Conservation (phyloP, 2,329 filamentous ascomycete genomes). For the Diaporthe aspalathi region DNA sequence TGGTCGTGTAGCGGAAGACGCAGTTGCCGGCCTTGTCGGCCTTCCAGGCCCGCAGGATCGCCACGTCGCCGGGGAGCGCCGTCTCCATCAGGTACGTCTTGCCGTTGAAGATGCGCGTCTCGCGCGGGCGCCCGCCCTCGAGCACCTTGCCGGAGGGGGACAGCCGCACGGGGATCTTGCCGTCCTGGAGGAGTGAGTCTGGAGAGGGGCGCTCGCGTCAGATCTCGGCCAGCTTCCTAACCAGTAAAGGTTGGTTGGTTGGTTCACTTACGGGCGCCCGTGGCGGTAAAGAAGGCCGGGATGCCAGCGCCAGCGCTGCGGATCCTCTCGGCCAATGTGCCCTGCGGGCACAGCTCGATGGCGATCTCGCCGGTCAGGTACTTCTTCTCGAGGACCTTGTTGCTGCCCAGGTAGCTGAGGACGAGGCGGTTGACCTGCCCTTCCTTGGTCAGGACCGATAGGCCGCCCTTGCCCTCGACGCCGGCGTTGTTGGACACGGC, state of each 20-base stretch:
- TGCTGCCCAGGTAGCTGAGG: constrained; percentile 80
- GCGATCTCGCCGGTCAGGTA: constrained; percentile 80
- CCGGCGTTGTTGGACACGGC: constrained; percentile 87
- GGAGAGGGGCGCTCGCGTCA: constrained; percentile 30
- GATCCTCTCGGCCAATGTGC: constrained; percentile 78
- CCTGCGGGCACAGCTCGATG: constrained; percentile 81
- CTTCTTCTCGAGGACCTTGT: constrained; percentile 79
- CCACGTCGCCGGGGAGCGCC: constrained; percentile 79
- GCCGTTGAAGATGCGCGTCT: constrained; percentile 79
- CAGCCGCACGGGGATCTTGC: constrained; percentile 74
- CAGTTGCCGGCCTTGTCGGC: constrained; percentile 83
- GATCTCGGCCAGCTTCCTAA: background rate
- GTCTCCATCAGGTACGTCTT: constrained; percentile 82
- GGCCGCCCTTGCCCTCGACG: constrained; percentile 73
- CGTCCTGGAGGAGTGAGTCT: constrained; percentile 75
- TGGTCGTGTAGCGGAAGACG: constrained; percentile 82
- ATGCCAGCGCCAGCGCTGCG: constrained; percentile 81
- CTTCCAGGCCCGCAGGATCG: constrained; percentile 81
- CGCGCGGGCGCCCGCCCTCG: constrained; percentile 73
- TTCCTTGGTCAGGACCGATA: constrained; percentile 75
- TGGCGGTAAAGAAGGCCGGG: constrained; percentile 84
- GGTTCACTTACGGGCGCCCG: constrained; percentile 68
- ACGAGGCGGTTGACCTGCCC: constrained; percentile 80
- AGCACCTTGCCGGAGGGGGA: constrained; percentile 69
- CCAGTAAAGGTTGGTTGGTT: background rate